Evolutionary conservation across 257 asterid genomes (phyloP).

Genomic region (Coffea canephora): DNA sequence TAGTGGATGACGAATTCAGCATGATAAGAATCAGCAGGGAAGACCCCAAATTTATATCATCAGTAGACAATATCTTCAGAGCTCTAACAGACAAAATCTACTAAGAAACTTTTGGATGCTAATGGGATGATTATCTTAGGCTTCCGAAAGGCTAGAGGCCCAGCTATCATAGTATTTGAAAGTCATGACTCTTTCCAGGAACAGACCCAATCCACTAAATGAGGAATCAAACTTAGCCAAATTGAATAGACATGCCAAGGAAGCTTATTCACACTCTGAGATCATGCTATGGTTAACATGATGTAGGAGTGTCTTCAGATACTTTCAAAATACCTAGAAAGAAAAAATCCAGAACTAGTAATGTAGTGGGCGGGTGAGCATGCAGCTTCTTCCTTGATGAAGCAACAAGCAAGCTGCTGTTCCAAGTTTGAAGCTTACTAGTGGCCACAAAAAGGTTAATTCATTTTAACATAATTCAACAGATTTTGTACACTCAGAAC

Average conservation of each 20-base stretch:
- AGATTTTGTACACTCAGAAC: neutral
- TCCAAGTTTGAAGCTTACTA: neutral
- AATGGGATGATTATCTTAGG: neutral
- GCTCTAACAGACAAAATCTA: neutral
- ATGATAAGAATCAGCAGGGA: neutral
- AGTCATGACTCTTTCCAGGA: neutral
- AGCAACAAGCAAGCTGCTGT: neutral
- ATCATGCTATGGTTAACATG: neutral
- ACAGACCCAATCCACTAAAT: neutral
- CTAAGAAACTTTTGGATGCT: neutral
- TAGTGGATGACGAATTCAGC: neutral
- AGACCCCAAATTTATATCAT: neutral
- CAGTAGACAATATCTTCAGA: neutral
- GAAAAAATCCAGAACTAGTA: neutral
- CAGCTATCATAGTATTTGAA: neutral
- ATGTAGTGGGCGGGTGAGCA: neutral
- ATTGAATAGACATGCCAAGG: neutral
- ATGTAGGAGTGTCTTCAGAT: neutral
- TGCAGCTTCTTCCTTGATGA: neutral
- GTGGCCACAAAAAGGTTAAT: neutral
- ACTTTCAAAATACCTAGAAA: neutral
- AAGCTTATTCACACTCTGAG: too few relatives aligned
- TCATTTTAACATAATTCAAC: neutral
- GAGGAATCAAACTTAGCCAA: neutral
- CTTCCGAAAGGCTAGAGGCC: neutral